phyloP scores from a whole-genome alignment of 805 yeast genomes.

The Candida stauntonica region DNA sequence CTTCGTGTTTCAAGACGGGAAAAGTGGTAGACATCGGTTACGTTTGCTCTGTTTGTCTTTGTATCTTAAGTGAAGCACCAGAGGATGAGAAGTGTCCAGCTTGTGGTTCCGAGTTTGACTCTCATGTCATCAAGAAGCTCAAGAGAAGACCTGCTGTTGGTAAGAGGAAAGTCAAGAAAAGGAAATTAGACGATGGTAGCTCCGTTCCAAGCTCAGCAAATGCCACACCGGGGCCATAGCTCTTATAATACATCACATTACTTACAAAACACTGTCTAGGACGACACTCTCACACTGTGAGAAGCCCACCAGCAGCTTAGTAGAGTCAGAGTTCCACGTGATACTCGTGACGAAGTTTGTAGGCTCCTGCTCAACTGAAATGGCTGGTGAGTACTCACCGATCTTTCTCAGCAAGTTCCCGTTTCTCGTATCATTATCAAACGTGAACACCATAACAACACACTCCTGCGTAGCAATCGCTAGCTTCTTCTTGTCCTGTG shows the following conservation, averaged over 20 bases:
- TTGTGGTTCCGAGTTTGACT: constrained; percentile 76
- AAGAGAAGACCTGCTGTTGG: constrained; percentile 56
- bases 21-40: constrained; percentile 87
- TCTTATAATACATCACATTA: background rate
- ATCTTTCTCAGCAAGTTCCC: constrained; percentile 12
- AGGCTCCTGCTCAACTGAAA: constrained; percentile 9
- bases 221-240: constrained; percentile 1
- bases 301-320: constrained; percentile 30
- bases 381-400: constrained; percentile 26
- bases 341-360: constrained; percentile 30
- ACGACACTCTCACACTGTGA: constrained; percentile 28
- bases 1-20: constrained; percentile 91
- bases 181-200: constrained; percentile 28
- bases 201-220: constrained; percentile 1
- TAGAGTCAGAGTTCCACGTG: constrained; percentile 31
- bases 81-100: constrained; percentile 72
- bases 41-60: constrained; percentile 92
- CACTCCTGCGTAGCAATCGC: constrained; percentile 71
- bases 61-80: constrained; percentile 71
- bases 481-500: constrained; percentile 43
- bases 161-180: constrained; percentile 32
- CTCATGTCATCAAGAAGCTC: constrained; percentile 51
- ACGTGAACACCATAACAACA: constrained; percentile 48
- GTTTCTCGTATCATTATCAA: constrained; percentile 19
- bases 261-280: background rate